phyloP scores from a whole-genome alignment of 2,329 filamentous ascomycete species.

The Diaporthe aspalathi region DNA sequence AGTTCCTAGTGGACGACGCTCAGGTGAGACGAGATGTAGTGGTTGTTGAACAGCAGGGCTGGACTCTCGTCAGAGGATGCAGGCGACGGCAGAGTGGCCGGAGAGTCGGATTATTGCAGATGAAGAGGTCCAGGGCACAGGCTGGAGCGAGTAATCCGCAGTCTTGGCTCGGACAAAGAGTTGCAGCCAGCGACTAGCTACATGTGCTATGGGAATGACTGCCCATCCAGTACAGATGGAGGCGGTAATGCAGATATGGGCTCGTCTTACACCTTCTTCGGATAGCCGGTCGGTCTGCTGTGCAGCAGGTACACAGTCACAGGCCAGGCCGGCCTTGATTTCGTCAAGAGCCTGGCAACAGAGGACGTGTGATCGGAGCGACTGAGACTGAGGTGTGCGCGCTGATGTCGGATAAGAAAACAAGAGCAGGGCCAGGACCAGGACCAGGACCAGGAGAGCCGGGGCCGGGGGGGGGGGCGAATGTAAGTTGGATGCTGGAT shows the following conservation, averaged over 20 bases:
- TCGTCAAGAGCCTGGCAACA: background rate
- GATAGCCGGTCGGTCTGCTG: background rate
- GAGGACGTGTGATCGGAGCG: slow-evolving; percentile 1
- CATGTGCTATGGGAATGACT: background rate
- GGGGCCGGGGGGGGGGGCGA: background rate
- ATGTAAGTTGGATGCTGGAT: slow-evolving; percentile 1
- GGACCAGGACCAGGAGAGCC: no score
- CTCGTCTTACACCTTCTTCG: background rate
- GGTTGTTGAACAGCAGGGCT: slow-evolving; percentile 31
- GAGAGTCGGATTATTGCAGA: background rate
- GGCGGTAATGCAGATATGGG: background rate
- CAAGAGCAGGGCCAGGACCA: slow-evolving; percentile 10
- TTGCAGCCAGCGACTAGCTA: background rate
- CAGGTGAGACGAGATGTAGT: slow-evolving; percentile 36
- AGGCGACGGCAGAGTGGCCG: background rate
- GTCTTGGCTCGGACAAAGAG: slow-evolving; percentile 6
- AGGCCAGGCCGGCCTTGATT: slow-evolving; percentile 27
- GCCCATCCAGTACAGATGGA: background rate
- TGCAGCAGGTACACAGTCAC: slow-evolving; percentile 21
- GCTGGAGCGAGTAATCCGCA: background rate
- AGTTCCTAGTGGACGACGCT: slow-evolving; percentile 24
- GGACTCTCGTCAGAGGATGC: slow-evolving; percentile 18
- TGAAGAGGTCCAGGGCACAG: slow-evolving; percentile 4
- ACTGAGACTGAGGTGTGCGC: background rate
- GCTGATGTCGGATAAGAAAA: background rate